phyloP scores from a whole-genome alignment of 441 rosid species.

The Populus hybrid region DNA sequence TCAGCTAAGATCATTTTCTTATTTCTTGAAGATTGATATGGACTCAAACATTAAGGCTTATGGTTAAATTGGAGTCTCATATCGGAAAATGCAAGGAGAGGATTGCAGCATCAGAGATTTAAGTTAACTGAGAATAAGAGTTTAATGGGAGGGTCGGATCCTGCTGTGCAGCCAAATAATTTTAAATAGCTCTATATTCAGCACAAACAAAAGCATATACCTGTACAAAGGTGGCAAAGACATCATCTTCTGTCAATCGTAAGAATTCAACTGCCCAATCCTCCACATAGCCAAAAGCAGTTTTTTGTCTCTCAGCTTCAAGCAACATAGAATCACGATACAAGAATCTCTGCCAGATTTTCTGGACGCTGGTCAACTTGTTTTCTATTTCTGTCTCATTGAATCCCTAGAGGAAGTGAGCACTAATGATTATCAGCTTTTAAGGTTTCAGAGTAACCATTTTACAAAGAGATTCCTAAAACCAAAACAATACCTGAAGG shows the following conservation, averaged over 20 bases:
- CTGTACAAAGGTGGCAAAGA: constrained; percentile 77
- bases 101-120: background rate
- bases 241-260: constrained; percentile 65
- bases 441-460: background rate
- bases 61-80: too few species aligned
- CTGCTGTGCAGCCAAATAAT: background rate
- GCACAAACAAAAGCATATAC: constrained; percentile 28
- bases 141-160: background rate
- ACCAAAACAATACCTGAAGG: constrained; percentile 57
- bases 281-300: constrained; percentile 37
- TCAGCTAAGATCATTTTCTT: background rate
- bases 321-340: constrained; percentile 76
- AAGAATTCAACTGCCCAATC: constrained; percentile 72
- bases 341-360: constrained; percentile 84
- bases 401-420: constrained; percentile 41
- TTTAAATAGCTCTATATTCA: background rate
- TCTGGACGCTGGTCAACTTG: constrained; percentile 62
- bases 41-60: too few species aligned
- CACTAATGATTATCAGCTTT: constrained; percentile 13
- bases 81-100: background rate
- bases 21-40: background rate
- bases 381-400: constrained; percentile 70
- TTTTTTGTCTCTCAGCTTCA: constrained; percentile 83
- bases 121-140: background rate
- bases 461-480: constrained; percentile 10